A percentile compares a stretch with the other conserved stretches of the same genome.
phyloP scores from a whole-genome alignment of 495 filamentous ascomycete species.

The Hamigera avellanea region DNA sequence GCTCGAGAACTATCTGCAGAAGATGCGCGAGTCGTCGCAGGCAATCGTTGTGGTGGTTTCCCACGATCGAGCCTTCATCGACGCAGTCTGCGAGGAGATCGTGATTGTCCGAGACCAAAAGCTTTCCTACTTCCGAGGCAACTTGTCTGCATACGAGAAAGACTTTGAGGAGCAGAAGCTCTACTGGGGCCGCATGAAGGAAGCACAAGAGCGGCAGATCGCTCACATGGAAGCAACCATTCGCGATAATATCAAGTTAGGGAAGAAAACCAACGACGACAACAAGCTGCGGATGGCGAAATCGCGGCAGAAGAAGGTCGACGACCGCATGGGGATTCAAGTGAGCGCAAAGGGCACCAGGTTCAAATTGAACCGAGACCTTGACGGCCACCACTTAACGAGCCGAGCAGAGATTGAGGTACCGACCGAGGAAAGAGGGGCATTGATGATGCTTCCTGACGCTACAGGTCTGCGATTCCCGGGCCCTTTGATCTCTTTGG shows the following conservation, averaged over 20 bases:
- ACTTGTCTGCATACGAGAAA: slow-evolving; percentile 54
- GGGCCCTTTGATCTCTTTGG: slow-evolving; percentile 56
- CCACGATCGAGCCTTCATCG: slow-evolving; percentile 67
- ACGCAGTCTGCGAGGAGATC: slow-evolving; percentile 62
- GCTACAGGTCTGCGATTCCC: slow-evolving; percentile 62
- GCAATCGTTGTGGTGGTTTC: slow-evolving; percentile 57
- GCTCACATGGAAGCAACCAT: slow-evolving; percentile 69
- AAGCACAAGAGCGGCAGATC: slow-evolving; percentile 64
- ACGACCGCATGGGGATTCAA: slow-evolving; percentile 65
- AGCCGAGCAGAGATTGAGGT: slow-evolving; percentile 57
- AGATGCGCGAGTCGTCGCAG: slow-evolving; percentile 28
- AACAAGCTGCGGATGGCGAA: slow-evolving; percentile 72
- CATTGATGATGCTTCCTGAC: slow-evolving; percentile 44
- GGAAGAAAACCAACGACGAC: slow-evolving; percentile 61
- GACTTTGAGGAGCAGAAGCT: slow-evolving; percentile 52
- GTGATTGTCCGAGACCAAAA: slow-evolving; percentile 58
- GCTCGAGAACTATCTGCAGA: slow-evolving; percentile 58
- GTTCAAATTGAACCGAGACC: slow-evolving; percentile 71
- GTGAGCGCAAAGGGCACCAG: slow-evolving; percentile 55
- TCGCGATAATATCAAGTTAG: slow-evolving; percentile 52
- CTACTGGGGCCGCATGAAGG: slow-evolving; percentile 60
- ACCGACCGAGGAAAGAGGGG: slow-evolving; percentile 49
- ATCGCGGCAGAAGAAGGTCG: slow-evolving; percentile 67
- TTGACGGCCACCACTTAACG: slow-evolving; percentile 45
- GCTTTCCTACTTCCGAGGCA: slow-evolving; percentile 54